These are phyloP conservation scores for Prunus persica DNA, from an alignment of 306 rosid genomes.

Conservation along the genomic window Prunus_persica_NCBIv2 NC_034010.1:23546001-23546500, in stretches of 20 bases:
- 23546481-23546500: neutral
- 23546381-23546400: neutral
- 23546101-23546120: rapidly evolving
- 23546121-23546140: neutral
- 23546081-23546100: no score
- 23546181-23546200: neutral
- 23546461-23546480: no score
- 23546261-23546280: neutral
- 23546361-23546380: neutral
- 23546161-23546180: neutral
- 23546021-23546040: no score
- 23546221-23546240: neutral
- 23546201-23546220: neutral
- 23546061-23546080: neutral
- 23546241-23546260: neutral
- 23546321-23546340: no score
- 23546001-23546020: neutral
- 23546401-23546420: neutral
- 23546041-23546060: no score
- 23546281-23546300: neutral
- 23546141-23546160: neutral
- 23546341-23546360: no score
- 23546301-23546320: no score
- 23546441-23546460: neutral
- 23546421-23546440: neutral